Evolutionary conservation across 1,284 basidiomycete genomes (phyloP).

Genomic region (Acaromyces ingoldii): DNA sequence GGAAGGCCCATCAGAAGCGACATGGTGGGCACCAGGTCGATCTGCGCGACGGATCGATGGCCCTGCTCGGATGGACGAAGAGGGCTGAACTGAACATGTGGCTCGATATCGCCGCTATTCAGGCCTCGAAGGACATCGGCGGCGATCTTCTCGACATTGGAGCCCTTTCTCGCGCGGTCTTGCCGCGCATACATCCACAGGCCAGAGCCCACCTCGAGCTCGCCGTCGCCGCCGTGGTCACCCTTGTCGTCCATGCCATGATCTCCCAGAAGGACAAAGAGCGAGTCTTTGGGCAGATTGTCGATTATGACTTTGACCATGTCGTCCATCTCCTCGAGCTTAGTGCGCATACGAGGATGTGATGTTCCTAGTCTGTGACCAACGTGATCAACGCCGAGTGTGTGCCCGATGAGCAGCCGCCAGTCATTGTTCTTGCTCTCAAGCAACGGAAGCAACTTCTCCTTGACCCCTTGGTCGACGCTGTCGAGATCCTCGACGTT

Average conservation of each 20-base stretch:
- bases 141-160: not conserved
- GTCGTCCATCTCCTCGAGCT: conserved; percentile 72
- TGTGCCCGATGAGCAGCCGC: conserved; percentile 86
- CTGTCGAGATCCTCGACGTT: conserved; percentile 97
- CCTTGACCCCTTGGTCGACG: conserved; percentile 83
- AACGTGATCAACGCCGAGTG: conserved; percentile 94
- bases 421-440: conserved; percentile 52
- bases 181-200: conserved; percentile 80
- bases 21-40: conserved; percentile 85
- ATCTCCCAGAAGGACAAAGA: conserved; percentile 87
- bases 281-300: conserved; percentile 68
- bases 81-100: conserved; percentile 28
- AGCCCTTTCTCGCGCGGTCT: not conserved
- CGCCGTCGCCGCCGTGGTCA: conserved; percentile 90
- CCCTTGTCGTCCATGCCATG: conserved; percentile 95
- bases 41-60: conserved; percentile 76
- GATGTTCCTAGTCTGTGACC: conserved; percentile 90
- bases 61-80: conserved; percentile 44
- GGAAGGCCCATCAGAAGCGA: conserved; percentile 87
- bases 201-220: conserved; percentile 76
- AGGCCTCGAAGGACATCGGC: too few relatives aligned
- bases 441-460: conserved; percentile 76
- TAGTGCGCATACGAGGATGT: conserved; percentile 76
- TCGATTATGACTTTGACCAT: conserved; percentile 68
- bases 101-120: not conserved